Base-by-base conservation (phyloP, 352 stramenopile genomes). In the Thalassiosira livingstoniorum region DNA sequence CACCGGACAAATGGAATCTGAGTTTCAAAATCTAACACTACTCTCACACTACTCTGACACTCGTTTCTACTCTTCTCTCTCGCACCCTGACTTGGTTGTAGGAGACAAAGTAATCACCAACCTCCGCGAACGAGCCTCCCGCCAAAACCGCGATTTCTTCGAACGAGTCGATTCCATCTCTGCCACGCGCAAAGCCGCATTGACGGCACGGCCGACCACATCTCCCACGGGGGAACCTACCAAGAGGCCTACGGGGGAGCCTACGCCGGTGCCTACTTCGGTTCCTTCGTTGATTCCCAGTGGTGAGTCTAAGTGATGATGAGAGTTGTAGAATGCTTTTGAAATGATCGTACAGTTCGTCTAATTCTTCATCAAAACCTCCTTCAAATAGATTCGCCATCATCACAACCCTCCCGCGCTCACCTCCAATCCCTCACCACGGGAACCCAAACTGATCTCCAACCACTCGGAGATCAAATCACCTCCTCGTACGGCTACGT, bases 191-290 rank as follows among this genome's bases (percentile, higher is more conserved):
- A 53, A 43, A 21, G 67, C 4, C 2, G 37, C 27, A 18, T 1
- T 51, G 7, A 75, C 76, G 27, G 11, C 37, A n/a, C 61, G 76
- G 53, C 76, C 76, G 39, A 83, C 76, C 34, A 68, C 34, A 31
- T 27, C 29, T 15, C 76, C 76, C 2, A 70, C 53, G 23, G 32
- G 27, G 7, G 53, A 54, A 21, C 76, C 76, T 13, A 78, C 69
- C 11, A 5, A 4, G 35, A 45, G 29, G n/a, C 76, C 76, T 18
- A 60, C 39, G 5, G 57, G 55, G n/a, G 27, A 23, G 13, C 57
- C 75, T n/a, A 81, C 60, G 11, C 4, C 37, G 15, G 62, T n/a
- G 27, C 61, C 58, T 25, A 70, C 27, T 51, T 29, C 39, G 60
- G 13, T 43, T 21, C 69, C 76, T 0, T 58, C 27, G 39, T 62